These are phyloP conservation scores for Heritiera fomes DNA, from an alignment of 345 rosid genomes.

Conservation along the genomic window DNA sequence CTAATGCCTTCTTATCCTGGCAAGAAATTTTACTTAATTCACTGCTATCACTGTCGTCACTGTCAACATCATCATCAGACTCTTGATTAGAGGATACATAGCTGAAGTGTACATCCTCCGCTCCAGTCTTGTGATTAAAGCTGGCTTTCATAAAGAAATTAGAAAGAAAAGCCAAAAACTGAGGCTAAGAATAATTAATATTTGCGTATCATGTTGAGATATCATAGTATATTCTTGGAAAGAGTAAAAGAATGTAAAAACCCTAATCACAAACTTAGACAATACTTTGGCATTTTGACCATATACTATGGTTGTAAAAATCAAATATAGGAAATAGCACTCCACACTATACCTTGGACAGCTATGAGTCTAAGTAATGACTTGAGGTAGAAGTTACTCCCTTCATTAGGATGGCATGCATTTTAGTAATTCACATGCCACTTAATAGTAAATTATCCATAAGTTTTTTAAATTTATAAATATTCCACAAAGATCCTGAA, in stretches of 20 bases:
- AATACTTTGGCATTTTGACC: background rate
- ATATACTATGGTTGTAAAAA: background rate
- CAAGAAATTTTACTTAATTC: slow-evolving; percentile 30
- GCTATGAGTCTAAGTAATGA: background rate
- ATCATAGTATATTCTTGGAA: background rate
- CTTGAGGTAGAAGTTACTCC: background rate
- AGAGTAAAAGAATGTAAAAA: background rate
- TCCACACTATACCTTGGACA: background rate
- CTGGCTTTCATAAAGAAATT: slow-evolving; percentile 33
- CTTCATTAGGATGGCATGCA: slow-evolving; percentile 9
- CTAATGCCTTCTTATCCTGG: slow-evolving; percentile 22
- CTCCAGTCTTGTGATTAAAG: slow-evolving; percentile 92
- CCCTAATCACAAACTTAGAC: background rate
- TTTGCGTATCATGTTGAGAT: background rate
- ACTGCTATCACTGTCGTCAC: slow-evolving; percentile 26
- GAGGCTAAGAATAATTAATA: background rate
- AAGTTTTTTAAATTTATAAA: background rate
- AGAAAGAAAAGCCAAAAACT: background rate
- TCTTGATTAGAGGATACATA: slow-evolving; percentile 46
- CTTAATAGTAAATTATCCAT: background rate
- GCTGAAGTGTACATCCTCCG: slow-evolving; percentile 84
- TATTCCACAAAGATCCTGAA: background rate
- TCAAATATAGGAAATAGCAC: background rate
- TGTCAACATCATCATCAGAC: slow-evolving; percentile 42
- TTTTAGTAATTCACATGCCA: background rate